A percentile compares a stretch with the other conserved stretches of the same genome.
These are phyloP conservation scores for Exophiala calicioides DNA, from an alignment of 2,329 filamentous ascomycete species.

Conservation along the genomic window DNA sequence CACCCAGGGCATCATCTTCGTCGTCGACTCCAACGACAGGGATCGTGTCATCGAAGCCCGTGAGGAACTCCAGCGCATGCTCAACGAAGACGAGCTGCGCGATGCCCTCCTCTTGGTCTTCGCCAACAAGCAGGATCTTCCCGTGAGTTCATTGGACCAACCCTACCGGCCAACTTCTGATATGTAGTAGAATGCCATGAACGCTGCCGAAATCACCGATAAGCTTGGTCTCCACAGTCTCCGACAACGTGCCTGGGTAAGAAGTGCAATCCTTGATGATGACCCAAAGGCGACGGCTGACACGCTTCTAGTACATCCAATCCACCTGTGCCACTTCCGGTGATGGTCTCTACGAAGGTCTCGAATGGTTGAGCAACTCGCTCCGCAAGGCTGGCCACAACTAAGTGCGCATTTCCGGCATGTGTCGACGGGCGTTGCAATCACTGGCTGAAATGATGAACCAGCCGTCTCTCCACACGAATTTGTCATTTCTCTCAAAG, in stretches of 20 bases:
- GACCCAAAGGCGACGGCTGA: slow-evolving; percentile 31
- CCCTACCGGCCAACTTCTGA: slow-evolving; percentile 1
- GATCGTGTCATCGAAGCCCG: slow-evolving; percentile 96
- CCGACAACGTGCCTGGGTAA: slow-evolving; percentile 98
- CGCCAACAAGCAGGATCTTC: slow-evolving; percentile 99
- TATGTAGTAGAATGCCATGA: slow-evolving; percentile 87
- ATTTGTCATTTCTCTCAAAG: slow-evolving; percentile 1
- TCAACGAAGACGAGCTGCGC: slow-evolving; percentile 98
- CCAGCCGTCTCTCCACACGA: slow-evolving; percentile 14
- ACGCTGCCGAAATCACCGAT: slow-evolving; percentile 99
- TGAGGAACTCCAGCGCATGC: slow-evolving; percentile 95
- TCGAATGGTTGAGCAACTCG: slow-evolving; percentile 85
- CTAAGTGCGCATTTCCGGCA: slow-evolving; percentile 34
- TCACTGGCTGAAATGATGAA: slow-evolving; percentile 10
- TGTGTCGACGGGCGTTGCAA: slow-evolving; percentile 1
- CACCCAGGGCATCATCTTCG: slow-evolving; percentile 99
- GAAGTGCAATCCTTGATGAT: slow-evolving; percentile 37
- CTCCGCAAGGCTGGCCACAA: slow-evolving; percentile 68
- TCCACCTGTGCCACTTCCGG: slow-evolving; percentile 98
- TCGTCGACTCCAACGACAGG: slow-evolving; percentile 98
- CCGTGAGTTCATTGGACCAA: slow-evolving; percentile 62
- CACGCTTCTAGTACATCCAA: slow-evolving; percentile 80
- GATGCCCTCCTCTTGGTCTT: slow-evolving; percentile 96
- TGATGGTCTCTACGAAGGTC: slow-evolving; percentile 99
- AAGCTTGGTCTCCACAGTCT: slow-evolving; percentile 99